Base-by-base conservation (phyloP, 768 basidiomycete species). In the Rubroboletus satanas region DNA sequence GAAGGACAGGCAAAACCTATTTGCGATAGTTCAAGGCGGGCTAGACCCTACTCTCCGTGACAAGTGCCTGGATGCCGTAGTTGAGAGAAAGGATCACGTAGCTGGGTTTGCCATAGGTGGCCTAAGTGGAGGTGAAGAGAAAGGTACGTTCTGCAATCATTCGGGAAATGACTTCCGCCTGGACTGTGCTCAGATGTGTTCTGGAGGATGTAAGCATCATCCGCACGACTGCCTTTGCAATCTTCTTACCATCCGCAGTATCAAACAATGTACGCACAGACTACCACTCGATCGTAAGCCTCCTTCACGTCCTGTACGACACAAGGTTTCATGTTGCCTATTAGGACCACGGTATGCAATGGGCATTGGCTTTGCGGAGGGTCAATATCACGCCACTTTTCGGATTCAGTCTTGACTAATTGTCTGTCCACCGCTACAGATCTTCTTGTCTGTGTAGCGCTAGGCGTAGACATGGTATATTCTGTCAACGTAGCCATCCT, bases 41-140 rank as follows among this genome's bases (percentile, higher is more conserved):
- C 76, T 96, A 21, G 84, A 92, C 60, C 77, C 79, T 21, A 67
- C 67, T 0, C 79, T 96, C 38, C 80, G 93, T 39, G 83, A 89
- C 59, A 77, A 79, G 56, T 96, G 92, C 68, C 66, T 94, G 11
- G 81, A 86, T 52, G 88, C 87, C 49, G 95, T 96, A 91, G 73
- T 91, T 35, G 78, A 83, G 54, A 79, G 93, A 36, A 85, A 79
- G 61, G 78, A 86, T 56, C 73, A 73, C n/a, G 83, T 95, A 4
- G 83, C 91, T n/a, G 93, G 93, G 1, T 95, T 89, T 68, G 93
- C 93, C 8, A 89, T 96, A 52, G 93, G 93, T 23, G 93, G 93
- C 2, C 74, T 96, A 9, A 93, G 90, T 59, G 93, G 93, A 23
- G 93, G 93, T 14, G 93, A 96, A 76, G 90, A 85, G 69, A 93